Conservation (phyloP, 805 yeast genomes). For the Wickerhamomyces rabaulensis region DNA sequence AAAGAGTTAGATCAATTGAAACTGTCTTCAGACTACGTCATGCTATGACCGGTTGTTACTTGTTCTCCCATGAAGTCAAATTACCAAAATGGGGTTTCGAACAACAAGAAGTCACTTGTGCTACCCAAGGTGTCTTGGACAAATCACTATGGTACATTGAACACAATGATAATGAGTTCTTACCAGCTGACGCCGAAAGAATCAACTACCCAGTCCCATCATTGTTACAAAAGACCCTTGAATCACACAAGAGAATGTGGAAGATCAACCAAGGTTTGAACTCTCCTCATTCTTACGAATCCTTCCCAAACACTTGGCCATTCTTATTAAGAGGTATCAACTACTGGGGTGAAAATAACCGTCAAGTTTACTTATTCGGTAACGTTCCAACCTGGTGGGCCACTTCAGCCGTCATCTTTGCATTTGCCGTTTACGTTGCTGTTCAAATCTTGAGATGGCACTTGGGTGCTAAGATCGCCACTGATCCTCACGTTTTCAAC, state of each 20-base stretch:
- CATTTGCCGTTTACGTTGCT: conserved; percentile 41
- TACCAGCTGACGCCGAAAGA: conserved; percentile 39
- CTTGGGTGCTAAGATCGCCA: conserved; percentile 44
- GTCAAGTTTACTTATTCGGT: conserved; percentile 68
- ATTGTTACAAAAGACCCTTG: conserved; percentile 56
- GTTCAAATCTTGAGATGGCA: conserved; percentile 59
- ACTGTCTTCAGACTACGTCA: conserved; percentile 72
- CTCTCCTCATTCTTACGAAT: conserved; percentile 66
- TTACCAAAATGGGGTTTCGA: conserved; percentile 81
- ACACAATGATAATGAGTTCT: conserved; percentile 49
- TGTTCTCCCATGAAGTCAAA: conserved; percentile 70
- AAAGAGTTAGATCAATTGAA: conserved; percentile 56
- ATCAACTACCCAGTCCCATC: conserved; percentile 48
- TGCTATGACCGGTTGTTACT: conserved; percentile 72
- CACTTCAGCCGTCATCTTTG: conserved; percentile 45
- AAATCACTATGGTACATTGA: conserved; percentile 72
- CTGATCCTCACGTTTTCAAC: conserved; percentile 52
- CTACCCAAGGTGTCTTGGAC: conserved; percentile 57
- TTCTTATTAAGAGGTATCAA: conserved; percentile 70
- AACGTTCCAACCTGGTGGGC: conserved; percentile 82
- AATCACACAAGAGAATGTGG: conserved; percentile 75
- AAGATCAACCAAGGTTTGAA: conserved; percentile 64
- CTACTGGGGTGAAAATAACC: conserved; percentile 63
- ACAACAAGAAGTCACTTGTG: conserved; percentile 83
- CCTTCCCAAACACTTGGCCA: conserved; percentile 73